Conservation (phyloP, 2,329 filamentous ascomycete species). For the Xylariaceae sp. region DNA sequence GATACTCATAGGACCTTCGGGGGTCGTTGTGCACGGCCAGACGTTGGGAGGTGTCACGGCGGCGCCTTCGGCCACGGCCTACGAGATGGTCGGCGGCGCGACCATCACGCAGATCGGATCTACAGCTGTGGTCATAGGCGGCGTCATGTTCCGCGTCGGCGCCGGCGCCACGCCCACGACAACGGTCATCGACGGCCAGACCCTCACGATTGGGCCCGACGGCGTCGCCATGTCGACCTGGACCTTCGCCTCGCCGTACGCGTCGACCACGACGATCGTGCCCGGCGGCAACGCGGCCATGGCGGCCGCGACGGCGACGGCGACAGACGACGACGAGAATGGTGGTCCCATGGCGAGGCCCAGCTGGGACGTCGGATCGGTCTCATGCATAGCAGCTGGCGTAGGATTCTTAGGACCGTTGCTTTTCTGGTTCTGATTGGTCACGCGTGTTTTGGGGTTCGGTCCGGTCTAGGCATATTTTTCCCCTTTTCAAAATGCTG, state of each 20-base stretch:
- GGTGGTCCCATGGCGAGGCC: slow-evolving; percentile 9
- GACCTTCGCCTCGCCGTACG: slow-evolving; percentile 43
- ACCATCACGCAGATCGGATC: slow-evolving; percentile 47
- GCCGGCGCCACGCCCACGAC: slow-evolving; percentile 38
- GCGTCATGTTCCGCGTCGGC: slow-evolving; percentile 48
- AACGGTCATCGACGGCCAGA: slow-evolving; percentile 45
- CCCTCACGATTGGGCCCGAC: slow-evolving; percentile 44
- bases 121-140: slow-evolving; percentile 45
- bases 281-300: slow-evolving; percentile 20
- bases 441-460: too few relatives aligned
- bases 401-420: slow-evolving; percentile 29
- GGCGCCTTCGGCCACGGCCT: slow-evolving; percentile 31
- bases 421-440: slow-evolving; percentile 7
- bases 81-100: slow-evolving; percentile 47
- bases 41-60: slow-evolving; percentile 40
- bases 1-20: slow-evolving; percentile 44
- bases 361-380: slow-evolving; percentile 9
- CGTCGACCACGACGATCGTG: slow-evolving; percentile 38
- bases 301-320: slow-evolving; percentile 13
- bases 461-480: too few relatives aligned
- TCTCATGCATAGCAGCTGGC: slow-evolving; percentile 35
- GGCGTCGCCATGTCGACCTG: slow-evolving; percentile 45
- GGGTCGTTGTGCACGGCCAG: slow-evolving; percentile 35
- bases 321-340: slow-evolving; percentile 19
- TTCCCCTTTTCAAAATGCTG: too few relatives aligned